Conservation (phyloP, 306 rosid genomes). For the Cajanus cajan region DNA sequence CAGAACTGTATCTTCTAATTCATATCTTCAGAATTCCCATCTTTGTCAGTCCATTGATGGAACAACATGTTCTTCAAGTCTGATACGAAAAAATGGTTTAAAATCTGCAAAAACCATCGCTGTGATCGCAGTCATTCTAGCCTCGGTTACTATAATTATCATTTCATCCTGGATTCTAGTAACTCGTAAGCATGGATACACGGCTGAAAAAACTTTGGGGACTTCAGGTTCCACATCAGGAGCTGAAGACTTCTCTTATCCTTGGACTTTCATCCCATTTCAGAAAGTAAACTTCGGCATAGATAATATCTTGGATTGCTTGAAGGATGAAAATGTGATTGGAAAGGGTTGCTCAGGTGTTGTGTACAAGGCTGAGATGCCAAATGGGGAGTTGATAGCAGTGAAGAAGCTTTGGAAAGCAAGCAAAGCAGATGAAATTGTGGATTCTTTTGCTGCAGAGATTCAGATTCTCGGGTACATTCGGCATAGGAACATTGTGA, state of each 20-base stretch:
- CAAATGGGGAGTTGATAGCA: slow-evolving; percentile 77
- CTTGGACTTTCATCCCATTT: slow-evolving; percentile 98
- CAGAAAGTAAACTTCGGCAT: slow-evolving; percentile 82
- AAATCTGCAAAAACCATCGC: slow-evolving; percentile 69
- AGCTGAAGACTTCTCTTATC: slow-evolving; percentile 96
- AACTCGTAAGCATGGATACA: slow-evolving; percentile 54
- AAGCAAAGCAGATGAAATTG: slow-evolving; percentile 71
- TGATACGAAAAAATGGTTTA: slow-evolving; percentile 47
- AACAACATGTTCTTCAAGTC: slow-evolving; percentile 69
- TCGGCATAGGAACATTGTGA: slow-evolving; percentile 92
- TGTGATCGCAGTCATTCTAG: slow-evolving; percentile 54
- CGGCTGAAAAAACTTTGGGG: slow-evolving; percentile 51
- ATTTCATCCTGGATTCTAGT: slow-evolving; percentile 77
- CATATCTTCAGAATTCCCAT: slow-evolving; percentile 60
- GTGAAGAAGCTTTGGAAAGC: slow-evolving; percentile 97
- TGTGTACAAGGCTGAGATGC: slow-evolving; percentile 83
- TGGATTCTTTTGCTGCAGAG: slow-evolving; percentile 92
- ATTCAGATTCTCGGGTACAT: slow-evolving; percentile 97
- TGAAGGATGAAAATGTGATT: slow-evolving; percentile 86
- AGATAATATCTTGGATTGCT: slow-evolving; percentile 78
- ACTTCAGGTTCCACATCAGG: slow-evolving; percentile 45
- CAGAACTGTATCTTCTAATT: slow-evolving; percentile 60
- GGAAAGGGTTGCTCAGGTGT: slow-evolving; percentile 94
- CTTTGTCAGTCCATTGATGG: slow-evolving; percentile 88
- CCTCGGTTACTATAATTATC: slow-evolving; percentile 58